Evolutionary conservation across 192 early-diverging fungal genomes (phyloP).

Genomic region (Chytriomyces hyalinus): DNA sequence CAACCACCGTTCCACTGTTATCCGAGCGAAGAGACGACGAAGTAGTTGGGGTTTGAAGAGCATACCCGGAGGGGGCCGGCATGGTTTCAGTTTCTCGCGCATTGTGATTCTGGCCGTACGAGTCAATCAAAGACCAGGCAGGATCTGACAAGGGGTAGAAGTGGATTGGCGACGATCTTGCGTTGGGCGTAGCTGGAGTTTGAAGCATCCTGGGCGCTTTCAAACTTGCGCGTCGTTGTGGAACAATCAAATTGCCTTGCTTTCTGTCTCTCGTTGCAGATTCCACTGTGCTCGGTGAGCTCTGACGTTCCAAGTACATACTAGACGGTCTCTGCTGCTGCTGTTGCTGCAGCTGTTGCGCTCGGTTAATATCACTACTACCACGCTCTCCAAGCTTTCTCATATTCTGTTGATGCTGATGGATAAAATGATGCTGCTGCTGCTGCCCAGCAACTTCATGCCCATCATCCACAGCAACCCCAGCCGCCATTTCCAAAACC

Average conservation of each 20-base stretch:
- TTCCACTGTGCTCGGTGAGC: background rate
- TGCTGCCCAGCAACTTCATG: background rate
- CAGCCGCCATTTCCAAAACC: conserved; percentile 28
- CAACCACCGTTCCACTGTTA: background rate
- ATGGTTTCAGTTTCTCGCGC: conserved; percentile 2
- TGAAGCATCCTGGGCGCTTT: background rate
- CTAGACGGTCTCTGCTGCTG: background rate
- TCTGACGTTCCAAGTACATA: background rate
- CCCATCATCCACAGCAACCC: conserved; percentile 30
- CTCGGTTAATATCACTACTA: background rate
- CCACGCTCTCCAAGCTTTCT: too few species aligned
- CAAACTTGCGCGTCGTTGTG: conserved; percentile 8
- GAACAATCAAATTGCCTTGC: background rate
- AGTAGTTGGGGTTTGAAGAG: background rate
- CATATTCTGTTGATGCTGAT: too few species aligned
- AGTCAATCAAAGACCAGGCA: conserved; percentile 27
- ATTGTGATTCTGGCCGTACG: background rate
- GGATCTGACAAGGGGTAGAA: conserved; percentile 20
- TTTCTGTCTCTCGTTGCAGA: background rate
- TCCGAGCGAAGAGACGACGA: background rate
- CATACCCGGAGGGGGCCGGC: background rate
- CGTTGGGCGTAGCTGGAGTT: background rate
- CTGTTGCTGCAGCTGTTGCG: too few species aligned
- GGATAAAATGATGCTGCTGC: too few species aligned
- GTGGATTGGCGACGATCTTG: background rate